Evolutionary conservation across 768 basidiomycete species (phyloP), one percentile per base, ranked within the genome.

Genomic region (Dioszegia aurantiaca): DNA sequence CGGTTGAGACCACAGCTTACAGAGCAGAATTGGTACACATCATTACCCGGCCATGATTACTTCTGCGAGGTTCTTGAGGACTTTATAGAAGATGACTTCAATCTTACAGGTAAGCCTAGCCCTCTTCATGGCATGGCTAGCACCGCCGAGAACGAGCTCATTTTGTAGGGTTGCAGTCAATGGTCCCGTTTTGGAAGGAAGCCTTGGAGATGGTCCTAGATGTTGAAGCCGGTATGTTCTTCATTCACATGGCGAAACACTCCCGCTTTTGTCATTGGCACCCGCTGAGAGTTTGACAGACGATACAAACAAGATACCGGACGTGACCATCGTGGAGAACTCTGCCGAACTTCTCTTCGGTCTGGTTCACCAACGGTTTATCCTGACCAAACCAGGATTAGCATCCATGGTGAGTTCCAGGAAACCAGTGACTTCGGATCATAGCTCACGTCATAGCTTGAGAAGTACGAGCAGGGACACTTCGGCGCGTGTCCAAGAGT

Each of bases 181-280:
- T 74, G 86, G 95, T 98, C 17, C 95, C 95, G 8, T 99, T 99
- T 76, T 99, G 94, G 91, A 98, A 97, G 77, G 95, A 99, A 77
- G 95, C 95, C 43, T 89, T 99, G 87, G 95, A 99, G 80, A 99
- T 99, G 95, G 91, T 99, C 16, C 79, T 99, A 65, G 95, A 99
- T 79, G 94, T 98, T 53, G 95, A 99, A 79, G 91, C 95, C 81
- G 92, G 94, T 93, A 75, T 77, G 86, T 33, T 14, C 8, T 76
- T 40, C 44, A 45, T 47, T 4, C 28, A 47, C 26, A 28, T 26
- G 19, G 47, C 11, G 44, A 24, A 26, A 24, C 21, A 4, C 4
- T 48, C 17, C 9, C 16, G 14, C 9, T 17, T 23, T 36, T 36
- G 17, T 3, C 5, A 28, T 19, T 30, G 28, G 31, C 12, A 8